Evolutionary conservation across 352 stramenopile species (phyloP).

Genomic region (Globisporangium megalacanthum): DNA sequence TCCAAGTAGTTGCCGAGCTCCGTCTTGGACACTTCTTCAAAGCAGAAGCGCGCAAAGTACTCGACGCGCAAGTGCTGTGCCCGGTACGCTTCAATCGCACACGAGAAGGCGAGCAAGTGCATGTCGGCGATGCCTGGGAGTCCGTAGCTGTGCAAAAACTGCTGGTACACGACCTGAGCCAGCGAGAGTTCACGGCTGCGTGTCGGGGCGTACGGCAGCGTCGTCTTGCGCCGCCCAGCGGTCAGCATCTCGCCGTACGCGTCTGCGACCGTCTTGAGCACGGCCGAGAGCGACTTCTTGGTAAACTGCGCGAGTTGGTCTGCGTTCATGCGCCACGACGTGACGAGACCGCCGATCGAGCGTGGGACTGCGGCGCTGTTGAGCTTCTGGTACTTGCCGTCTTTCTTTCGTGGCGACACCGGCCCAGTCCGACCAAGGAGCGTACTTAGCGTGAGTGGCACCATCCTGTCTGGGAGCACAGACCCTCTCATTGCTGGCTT

Average conservation of each 20-base stretch:
- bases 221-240: slow-evolving; percentile 36
- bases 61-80: slow-evolving; percentile 66
- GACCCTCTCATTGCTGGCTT: slow-evolving; percentile 1
- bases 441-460: slow-evolving; percentile 42
- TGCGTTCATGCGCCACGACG: slow-evolving; percentile 78
- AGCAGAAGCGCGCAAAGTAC: slow-evolving; percentile 70
- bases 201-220: slow-evolving; percentile 7
- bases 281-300: slow-evolving; percentile 62
- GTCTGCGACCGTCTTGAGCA: slow-evolving; percentile 67
- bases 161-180: slow-evolving; percentile 75
- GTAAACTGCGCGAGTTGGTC: slow-evolving; percentile 75
- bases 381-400: slow-evolving; percentile 65
- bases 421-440: slow-evolving; percentile 32
- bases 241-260: slow-evolving; percentile 73
- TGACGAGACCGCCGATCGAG: slow-evolving; percentile 59
- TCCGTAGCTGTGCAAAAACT: slow-evolving; percentile 77
- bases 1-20: slow-evolving; percentile 62
- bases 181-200: slow-evolving; percentile 38
- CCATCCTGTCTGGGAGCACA: slow-evolving; percentile 13
- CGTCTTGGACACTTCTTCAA: slow-evolving; percentile 51
- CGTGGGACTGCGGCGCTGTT: slow-evolving; percentile 60
- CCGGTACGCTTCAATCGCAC: slow-evolving; percentile 60
- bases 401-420: slow-evolving; percentile 33
- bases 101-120: slow-evolving; percentile 72
- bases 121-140: slow-evolving; percentile 73